These are phyloP conservation scores for Ascochyta rabiei DNA, from an alignment of 2,329 filamentous ascomycete species.

Conservation along the genomic window DNA sequence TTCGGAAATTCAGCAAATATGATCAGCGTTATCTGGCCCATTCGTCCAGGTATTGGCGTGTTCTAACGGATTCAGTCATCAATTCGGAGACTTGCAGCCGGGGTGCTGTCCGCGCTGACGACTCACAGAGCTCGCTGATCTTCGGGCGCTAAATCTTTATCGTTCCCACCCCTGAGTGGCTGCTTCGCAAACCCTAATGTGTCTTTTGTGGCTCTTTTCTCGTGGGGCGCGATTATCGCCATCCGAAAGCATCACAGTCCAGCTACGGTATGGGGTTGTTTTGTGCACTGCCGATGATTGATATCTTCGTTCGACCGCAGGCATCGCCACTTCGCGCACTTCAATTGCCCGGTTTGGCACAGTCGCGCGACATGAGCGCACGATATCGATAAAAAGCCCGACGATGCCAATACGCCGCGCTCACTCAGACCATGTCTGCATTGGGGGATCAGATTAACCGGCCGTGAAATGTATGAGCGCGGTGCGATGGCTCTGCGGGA, in stretches of 20 bases:
- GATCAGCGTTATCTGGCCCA: conserved; percentile 46
- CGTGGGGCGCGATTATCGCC: conserved; percentile 38
- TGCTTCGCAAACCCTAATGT: conserved; percentile 43
- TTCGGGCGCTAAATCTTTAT: conserved; percentile 46
- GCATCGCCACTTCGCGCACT: conserved; percentile 43
- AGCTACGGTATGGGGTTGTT: conserved; percentile 35
- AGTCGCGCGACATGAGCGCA: conserved; percentile 37
- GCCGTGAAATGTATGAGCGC: conserved; percentile 26
- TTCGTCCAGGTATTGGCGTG: conserved; percentile 32
- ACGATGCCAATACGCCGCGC: conserved; percentile 37
- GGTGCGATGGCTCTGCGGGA: conserved; percentile 32
- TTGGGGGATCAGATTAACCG: conserved; percentile 44
- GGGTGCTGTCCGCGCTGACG: conserved; percentile 35
- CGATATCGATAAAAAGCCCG: conserved; percentile 36
- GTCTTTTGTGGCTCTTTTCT: conserved; percentile 39
- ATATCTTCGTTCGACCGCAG: conserved; percentile 29
- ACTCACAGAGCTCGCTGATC: conserved; percentile 39
- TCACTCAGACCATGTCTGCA: conserved; percentile 29
- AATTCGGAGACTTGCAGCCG: conserved; percentile 44
- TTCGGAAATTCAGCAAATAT: conserved; percentile 47
- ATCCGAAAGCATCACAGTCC: conserved; percentile 46
- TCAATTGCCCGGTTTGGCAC: conserved; percentile 25
- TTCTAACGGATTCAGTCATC: conserved; percentile 36
- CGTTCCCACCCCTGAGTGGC: conserved; percentile 42
- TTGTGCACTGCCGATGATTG: conserved; percentile 44